These are phyloP conservation scores for Cicer pinnatifidum DNA, from an alignment of 306 rosid species.

Conservation along the genomic window DNA sequence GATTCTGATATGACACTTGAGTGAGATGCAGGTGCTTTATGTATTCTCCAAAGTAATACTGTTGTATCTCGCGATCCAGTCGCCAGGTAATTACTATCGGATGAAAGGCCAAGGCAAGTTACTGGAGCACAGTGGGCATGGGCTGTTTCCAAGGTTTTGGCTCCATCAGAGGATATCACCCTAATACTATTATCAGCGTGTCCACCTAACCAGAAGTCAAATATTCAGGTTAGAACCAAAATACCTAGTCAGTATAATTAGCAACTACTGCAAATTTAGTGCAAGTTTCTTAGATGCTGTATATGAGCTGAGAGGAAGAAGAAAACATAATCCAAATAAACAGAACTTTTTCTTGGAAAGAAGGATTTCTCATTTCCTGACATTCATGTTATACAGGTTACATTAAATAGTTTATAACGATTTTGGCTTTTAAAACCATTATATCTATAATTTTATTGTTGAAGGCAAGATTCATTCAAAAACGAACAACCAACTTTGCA, in stretches of 20 bases:
- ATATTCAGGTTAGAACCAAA: constrained; percentile 42
- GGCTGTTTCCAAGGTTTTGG: constrained; percentile 90
- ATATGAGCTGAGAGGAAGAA: constrained; percentile 13
- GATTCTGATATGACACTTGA: constrained; percentile 62
- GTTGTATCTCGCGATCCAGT: constrained; percentile 90
- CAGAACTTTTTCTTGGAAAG: not conserved
- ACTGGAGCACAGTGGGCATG: constrained; percentile 92
- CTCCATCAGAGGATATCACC: constrained; percentile 86
- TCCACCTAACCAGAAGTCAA: constrained; percentile 70
- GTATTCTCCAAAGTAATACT: constrained; percentile 89
- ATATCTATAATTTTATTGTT: constrained; percentile 9
- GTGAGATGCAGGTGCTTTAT: constrained; percentile 57
- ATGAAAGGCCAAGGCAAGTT: constrained; percentile 84
- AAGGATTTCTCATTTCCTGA: constrained; percentile 9
- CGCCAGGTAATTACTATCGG: constrained; percentile 83
- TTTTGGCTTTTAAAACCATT: constrained; percentile 24
- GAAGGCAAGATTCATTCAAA: constrained; percentile 32
- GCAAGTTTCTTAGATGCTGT: constrained; percentile 35
- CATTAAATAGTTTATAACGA: constrained; percentile 2
- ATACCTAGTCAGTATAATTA: constrained; percentile 24
- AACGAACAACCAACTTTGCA: not conserved
- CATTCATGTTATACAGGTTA: constrained; percentile 19
- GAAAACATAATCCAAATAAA: constrained; percentile 7
- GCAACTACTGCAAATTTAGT: constrained; percentile 21
- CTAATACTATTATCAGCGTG: constrained; percentile 88